Base-by-base conservation (phyloP, 805 yeast genomes). In the Zygosaccharomyces bisporus region DNA sequence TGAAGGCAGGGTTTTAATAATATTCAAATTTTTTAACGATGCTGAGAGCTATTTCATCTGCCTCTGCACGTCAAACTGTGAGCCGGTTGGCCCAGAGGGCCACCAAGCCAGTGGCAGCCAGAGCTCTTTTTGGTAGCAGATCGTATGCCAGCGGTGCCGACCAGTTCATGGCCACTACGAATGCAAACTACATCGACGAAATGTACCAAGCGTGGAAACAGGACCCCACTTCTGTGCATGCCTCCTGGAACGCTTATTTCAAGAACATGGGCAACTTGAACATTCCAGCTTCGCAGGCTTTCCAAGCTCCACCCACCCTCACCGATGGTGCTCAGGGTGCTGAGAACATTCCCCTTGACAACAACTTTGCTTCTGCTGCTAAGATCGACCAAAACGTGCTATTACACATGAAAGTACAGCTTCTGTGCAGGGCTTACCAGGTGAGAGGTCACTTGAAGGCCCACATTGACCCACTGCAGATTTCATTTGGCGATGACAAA, bases 401-500 rank as follows among this genome's bases (percentile, higher is more conserved):
- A 52, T 76, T 86, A 51, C 98, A 93, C 67, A 79, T 93, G 75
- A 93, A 93, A 69, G 95, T 89, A 13, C 99, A 93, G 75, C 79
- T 93, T 57, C 76, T 93, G 58, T 97, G 95, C 52, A 86, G 99
- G 69, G 99, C 99, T 23, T 93, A 90, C 72, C 99, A 93, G 74
- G 99, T 93, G 42, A 82, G 98, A 70, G 99, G 99, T 55, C 99
- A 93, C 69, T 85, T 83, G 68, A 87, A 86, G 73, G 97, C 98
- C 36, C 83, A 81, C 58, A 83, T 89, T 50, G 99, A 93, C 69
- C 99, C 99, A n/a, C 74, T 93, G 62, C 91, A 85, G 29, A 85
- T 91, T 61, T 80, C 90, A 14, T 86, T 81, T 63, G 97, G 93
- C 56, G 86, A 80, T 60, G 79, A 78, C 59, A 60, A 69, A 49